Conservation (phyloP, 139 green algal genomes). For the Chlamydomonas sp. region DNA sequence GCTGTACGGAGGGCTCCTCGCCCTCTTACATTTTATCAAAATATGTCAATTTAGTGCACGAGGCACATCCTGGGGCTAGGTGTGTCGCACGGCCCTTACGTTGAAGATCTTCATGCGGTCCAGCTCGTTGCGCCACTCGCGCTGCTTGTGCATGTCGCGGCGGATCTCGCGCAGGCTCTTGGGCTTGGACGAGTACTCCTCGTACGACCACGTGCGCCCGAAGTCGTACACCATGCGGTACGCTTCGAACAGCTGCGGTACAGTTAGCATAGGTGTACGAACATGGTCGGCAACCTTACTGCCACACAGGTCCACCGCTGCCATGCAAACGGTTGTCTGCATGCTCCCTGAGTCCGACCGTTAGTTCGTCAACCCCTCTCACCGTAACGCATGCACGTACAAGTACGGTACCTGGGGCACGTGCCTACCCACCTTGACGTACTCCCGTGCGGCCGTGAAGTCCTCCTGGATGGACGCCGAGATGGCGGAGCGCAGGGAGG, state of each 20-base stretch:
- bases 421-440: constrained; percentile 56
- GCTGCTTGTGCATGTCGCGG: constrained; percentile 77
- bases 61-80: too few relatives aligned
- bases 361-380: not conserved
- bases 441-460: constrained; percentile 62
- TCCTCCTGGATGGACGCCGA: constrained; percentile 58
- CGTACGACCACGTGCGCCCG: constrained; percentile 68
- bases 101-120: constrained; percentile 82
- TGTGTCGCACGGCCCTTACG: constrained; percentile 8
- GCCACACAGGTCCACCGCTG: too few relatives aligned
- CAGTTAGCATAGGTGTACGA: not conserved
- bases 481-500: constrained; percentile 46
- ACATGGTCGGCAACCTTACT: not conserved
- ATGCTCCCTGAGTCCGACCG: too few relatives aligned
- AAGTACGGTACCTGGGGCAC: not conserved
- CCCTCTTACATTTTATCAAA: too few relatives aligned
- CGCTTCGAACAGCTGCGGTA: constrained; percentile 69
- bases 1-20: too few relatives aligned
- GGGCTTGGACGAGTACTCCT: constrained; percentile 65
- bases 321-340: too few relatives aligned
- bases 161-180: constrained; percentile 71
- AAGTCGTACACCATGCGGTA: constrained; percentile 81
- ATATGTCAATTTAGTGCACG: too few relatives aligned
- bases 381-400: not conserved
- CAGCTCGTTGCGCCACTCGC: constrained; percentile 78